Base-by-base conservation (phyloP, 352 stramenopile genomes). In the Hyaloperonospora brassicae region DNA sequence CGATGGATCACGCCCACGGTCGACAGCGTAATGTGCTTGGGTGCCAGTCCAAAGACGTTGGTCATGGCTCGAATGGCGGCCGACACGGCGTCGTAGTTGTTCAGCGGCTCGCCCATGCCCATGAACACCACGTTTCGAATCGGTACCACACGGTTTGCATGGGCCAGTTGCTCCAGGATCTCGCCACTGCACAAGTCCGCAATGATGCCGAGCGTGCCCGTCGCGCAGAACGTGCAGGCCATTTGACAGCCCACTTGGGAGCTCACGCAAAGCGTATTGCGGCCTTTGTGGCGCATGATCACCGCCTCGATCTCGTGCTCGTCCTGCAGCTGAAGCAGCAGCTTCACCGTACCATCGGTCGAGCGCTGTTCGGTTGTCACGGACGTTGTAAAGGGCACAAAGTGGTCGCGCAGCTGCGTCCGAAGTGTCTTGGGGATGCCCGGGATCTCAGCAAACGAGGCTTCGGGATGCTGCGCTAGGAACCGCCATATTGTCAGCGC, bases 201-300 rank as follows among this genome's bases (percentile, higher is more conserved):
- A 54, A 95, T 94, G 61, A 98, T 96, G 24, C 95, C 96, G 83
- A 99, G 98, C 7, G 96, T 99, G 34, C 96, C 97, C 1, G 97
- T 99, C 5, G 96, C 97, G 70, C 97, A 99, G 79, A 99, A 99
- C 31, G 87, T 96, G 74, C 96, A 99, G 53, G 88, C 95, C 96
- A 99, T 99, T 56, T 97, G 91, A 65, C 97, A 99, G 43, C 97
- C 97, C 39, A 98, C 92, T 58, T 99, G 96, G 34, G 87, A 97
- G 21, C 90, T 98, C 24, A 99, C 95, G 68, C 96, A 99, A 23
- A 99, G 79, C 52, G 93, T 98, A 51, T 95, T 97, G 57, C 96
- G 81, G 41, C 86, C 83, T 45, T 76, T 90, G 73, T 99, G 97
- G 27, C 93, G 81, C 87, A 99, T 98, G 58, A 99, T 90, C 8